Evolutionary conservation across 2,329 filamentous ascomycete genomes (phyloP).

Genomic region (Trematosphaeria pertusa): DNA sequence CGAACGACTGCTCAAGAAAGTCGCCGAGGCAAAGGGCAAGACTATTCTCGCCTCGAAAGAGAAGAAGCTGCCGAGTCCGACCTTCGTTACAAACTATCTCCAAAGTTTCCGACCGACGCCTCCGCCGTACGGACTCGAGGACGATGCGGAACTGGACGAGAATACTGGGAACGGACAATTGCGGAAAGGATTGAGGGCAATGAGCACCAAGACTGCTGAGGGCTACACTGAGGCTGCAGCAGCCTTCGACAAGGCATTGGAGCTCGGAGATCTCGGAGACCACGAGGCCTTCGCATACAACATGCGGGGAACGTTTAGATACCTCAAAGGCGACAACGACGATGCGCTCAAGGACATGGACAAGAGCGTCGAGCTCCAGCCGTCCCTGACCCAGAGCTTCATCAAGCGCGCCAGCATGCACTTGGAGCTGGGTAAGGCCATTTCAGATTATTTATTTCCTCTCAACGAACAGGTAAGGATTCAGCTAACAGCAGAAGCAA

Average conservation of each 20-base stretch:
- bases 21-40: constrained; percentile 92
- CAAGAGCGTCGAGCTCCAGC: constrained; percentile 90
- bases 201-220: constrained; percentile 86
- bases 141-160: constrained; percentile 77
- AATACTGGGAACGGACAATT: constrained; percentile 85
- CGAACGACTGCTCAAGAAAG: constrained; percentile 93
- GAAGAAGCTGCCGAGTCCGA: constrained; percentile 90
- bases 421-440: constrained; percentile 77
- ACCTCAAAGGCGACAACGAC: constrained; percentile 86
- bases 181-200: constrained; percentile 79
- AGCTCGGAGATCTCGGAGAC: constrained; percentile 79
- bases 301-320: constrained; percentile 94
- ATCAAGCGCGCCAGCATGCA: constrained; percentile 99
- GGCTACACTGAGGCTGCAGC: constrained; percentile 88
- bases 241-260: constrained; percentile 87
- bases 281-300: constrained; percentile 94
- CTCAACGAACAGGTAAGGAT: not conserved
- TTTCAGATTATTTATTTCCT: not conserved
- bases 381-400: constrained; percentile 90
- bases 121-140: constrained; percentile 81
- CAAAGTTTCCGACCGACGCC: constrained; percentile 93
- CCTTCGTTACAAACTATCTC: constrained; percentile 97
- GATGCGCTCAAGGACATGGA: constrained; percentile 84
- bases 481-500: constrained; percentile 58
- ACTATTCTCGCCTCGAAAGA: constrained; percentile 81